A percentile compares a stretch with the other conserved stretches of the same genome.
Evolutionary conservation across 2,329 filamentous ascomycete genomes (phyloP).

Genomic region (Raffaelea arxii): DNA sequence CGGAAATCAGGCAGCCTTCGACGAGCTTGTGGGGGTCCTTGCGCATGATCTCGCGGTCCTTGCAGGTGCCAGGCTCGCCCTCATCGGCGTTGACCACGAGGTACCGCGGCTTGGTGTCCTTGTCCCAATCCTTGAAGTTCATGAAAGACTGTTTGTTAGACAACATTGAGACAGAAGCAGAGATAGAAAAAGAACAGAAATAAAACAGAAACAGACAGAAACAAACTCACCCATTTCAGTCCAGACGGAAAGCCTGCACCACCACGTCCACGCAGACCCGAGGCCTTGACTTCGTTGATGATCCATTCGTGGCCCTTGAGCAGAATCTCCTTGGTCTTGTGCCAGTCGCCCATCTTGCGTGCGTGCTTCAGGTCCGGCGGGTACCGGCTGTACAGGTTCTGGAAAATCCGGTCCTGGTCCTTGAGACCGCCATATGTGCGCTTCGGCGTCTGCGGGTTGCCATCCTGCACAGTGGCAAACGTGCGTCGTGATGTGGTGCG

Average conservation of each 20-base stretch:
- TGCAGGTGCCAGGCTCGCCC: constrained; percentile 97
- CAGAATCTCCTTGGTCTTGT: constrained; percentile 98
- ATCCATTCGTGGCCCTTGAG: constrained; percentile 98
- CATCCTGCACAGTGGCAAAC: constrained; percentile 75
- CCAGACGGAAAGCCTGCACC: constrained; percentile 97
- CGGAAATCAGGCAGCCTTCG: constrained; percentile 92
- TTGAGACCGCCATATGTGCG: constrained; percentile 75
- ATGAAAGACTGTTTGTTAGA: constrained; percentile 70
- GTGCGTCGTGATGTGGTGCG: constrained; percentile 39
- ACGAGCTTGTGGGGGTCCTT: constrained; percentile 99
- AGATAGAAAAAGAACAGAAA: constrained; percentile 1
- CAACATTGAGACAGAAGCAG: neutral
- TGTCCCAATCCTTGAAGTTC: constrained; percentile 99
- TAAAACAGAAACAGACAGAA: constrained; percentile 1
- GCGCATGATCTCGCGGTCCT: constrained; percentile 99
- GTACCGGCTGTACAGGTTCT: constrained; percentile 93
- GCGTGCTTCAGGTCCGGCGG: constrained; percentile 86
- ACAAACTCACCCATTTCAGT: constrained; percentile 82
- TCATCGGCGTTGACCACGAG: constrained; percentile 98
- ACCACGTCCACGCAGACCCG: constrained; percentile 87
- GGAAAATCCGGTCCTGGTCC: constrained; percentile 98
- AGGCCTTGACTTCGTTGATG: constrained; percentile 94
- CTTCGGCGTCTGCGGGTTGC: constrained; percentile 44
- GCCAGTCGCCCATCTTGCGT: constrained; percentile 96
- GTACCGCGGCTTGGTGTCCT: constrained; percentile 91